These are phyloP conservation scores for Colletotrichum graminicola DNA, from an alignment of 2,329 filamentous ascomycete genomes.

Conservation along the genomic window DNA sequence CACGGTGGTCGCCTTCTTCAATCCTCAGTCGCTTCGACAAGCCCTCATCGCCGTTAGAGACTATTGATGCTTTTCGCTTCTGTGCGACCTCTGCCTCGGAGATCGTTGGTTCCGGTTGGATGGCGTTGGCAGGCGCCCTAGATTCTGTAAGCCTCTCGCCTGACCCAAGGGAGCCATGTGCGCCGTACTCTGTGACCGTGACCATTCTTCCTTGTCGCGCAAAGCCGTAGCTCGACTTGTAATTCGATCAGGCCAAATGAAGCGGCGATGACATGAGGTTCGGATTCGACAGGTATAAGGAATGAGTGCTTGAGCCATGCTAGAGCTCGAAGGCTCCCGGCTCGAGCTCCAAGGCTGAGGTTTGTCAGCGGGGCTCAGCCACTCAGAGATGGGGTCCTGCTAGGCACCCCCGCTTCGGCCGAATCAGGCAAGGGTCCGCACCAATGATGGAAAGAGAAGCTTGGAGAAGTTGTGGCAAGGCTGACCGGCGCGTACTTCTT, in stretches of 20 bases:
- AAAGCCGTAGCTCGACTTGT: no score
- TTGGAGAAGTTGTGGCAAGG: conserved; percentile 53
- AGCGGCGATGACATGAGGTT: background rate
- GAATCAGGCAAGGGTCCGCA: conserved; percentile 25
- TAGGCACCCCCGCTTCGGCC: conserved; percentile 11
- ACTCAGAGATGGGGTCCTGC: conserved; percentile 8
- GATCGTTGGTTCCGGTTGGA: conserved; percentile 12
- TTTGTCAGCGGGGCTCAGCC: conserved; percentile 39
- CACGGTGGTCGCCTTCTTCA: conserved; percentile 29
- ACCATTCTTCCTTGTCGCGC: conserved; percentile 24
- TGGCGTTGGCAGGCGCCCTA: conserved; percentile 23
- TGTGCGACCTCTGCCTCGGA: conserved; percentile 36
- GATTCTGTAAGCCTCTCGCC: conserved; percentile 22
- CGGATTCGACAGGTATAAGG: background rate
- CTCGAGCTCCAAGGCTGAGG: conserved; percentile 38
- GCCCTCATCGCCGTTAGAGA: conserved; percentile 42
- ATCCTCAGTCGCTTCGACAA: conserved; percentile 39
- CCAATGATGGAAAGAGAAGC: conserved; percentile 36
- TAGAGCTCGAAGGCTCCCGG: conserved; percentile 24
- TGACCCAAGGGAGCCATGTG: background rate
- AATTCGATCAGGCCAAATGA: background rate
- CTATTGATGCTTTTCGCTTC: conserved; percentile 51
- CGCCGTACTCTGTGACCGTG: conserved; percentile 26
- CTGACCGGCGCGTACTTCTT: conserved; percentile 55
- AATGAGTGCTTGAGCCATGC: conserved; percentile 12